Percentiles rank a stretch among this genome's conserved stretches.
Conservation (phyloP, 441 rosid species). For the Kokia cookei region DNA sequence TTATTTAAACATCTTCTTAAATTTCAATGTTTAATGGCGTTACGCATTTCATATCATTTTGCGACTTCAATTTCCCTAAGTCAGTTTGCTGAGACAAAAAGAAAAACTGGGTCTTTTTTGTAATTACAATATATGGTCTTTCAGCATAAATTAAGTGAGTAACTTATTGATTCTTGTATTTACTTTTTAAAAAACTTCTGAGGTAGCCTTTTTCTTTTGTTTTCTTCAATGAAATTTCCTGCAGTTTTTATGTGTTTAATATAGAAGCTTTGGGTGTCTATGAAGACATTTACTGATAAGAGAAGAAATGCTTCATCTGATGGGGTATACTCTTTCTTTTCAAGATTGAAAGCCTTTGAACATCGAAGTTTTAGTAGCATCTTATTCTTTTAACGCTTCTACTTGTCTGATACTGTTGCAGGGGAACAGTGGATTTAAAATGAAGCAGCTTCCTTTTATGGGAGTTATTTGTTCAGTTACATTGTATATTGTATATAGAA, state of each 20-base stretch:
- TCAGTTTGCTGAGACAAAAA: neutral
- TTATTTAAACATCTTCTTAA: neutral
- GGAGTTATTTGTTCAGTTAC: slow-evolving; percentile 59
- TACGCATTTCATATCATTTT: neutral
- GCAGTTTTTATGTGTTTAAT: slow-evolving; percentile 41
- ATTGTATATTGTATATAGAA: slow-evolving; percentile 82
- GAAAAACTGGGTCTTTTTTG: neutral
- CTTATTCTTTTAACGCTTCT: slow-evolving; percentile 4
- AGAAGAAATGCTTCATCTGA: slow-evolving; percentile 55
- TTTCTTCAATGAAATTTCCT: neutral
- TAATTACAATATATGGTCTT: neutral
- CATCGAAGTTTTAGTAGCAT: neutral
- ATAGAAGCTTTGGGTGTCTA: slow-evolving; percentile 39
- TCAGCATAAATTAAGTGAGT: neutral
- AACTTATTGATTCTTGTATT: neutral
- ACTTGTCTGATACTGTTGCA: slow-evolving; percentile 22
- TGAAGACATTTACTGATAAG: slow-evolving; percentile 52
- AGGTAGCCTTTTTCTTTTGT: neutral
- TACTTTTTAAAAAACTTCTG: neutral
- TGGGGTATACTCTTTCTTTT: slow-evolving; percentile 38
- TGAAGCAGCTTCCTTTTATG: slow-evolving; percentile 69
- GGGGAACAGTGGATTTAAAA: slow-evolving; percentile 64
- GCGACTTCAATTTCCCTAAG: neutral
- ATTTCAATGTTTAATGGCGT: neutral
- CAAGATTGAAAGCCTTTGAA: neutral